Percentiles rank a stretch among this genome's conserved stretches.
Conservation (phyloP, 2,329 filamentous ascomycete genomes). For the Phyllosticta ampelicida region DNA sequence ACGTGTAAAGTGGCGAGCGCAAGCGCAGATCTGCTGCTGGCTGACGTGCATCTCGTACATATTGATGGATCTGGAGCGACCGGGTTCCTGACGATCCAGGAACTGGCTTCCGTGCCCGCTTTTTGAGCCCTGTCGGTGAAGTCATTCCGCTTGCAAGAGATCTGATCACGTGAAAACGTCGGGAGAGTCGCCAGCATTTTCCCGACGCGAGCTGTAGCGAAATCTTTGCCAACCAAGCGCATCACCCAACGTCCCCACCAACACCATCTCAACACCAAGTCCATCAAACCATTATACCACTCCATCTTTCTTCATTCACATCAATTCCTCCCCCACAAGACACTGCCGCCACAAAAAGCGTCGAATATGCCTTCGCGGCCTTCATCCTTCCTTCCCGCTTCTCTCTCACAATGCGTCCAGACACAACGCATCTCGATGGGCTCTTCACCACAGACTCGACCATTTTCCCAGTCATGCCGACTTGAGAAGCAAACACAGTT, state of each 20-base stretch:
- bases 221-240: neutral
- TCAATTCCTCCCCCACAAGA: neutral
- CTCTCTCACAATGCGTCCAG: constrained; percentile 15
- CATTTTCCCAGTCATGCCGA: constrained; percentile 28
- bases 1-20: neutral
- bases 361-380: constrained; percentile 24
- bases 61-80: neutral
- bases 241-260: neutral
- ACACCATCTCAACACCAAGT: neutral
- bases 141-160: neutral
- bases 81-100: neutral
- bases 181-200: neutral
- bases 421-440: constrained; percentile 11
- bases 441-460: constrained; percentile 14
- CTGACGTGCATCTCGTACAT: neutral
- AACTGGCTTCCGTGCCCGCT: neutral
- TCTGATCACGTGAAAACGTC: neutral
- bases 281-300: neutral
- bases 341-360: neutral
- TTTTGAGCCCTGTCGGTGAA: neutral
- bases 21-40: neutral
- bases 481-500: constrained; percentile 35
- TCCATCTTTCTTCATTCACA: neutral
- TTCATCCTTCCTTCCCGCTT: constrained; percentile 13
- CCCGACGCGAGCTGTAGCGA: neutral